Conservation (phyloP, 164 flowering plant species). For the Umbellularia californica region DNA sequence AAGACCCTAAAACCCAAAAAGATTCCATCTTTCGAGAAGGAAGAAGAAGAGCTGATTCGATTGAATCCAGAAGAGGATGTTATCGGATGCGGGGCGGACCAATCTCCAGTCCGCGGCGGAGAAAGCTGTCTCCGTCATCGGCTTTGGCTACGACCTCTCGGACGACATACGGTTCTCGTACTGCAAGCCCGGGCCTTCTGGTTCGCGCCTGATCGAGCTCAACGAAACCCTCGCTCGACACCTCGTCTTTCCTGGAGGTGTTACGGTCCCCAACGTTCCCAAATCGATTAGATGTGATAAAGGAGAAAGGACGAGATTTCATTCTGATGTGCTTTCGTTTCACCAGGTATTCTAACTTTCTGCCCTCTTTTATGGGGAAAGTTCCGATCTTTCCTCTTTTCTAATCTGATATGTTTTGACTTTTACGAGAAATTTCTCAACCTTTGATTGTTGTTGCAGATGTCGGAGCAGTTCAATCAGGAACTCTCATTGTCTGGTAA, state of each 20-base stretch:
- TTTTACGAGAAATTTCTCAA: not conserved
- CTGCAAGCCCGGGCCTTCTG: constrained; percentile 54
- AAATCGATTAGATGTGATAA: constrained; percentile 66
- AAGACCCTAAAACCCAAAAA: not conserved
- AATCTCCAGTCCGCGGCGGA: constrained; percentile 63
- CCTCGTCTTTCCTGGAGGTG: constrained; percentile 57
- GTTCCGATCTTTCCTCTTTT: too few relatives aligned
- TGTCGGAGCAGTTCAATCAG: constrained; percentile 84
- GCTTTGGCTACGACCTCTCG: constrained; percentile 65
- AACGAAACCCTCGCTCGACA: constrained; percentile 33
- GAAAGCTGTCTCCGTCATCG: constrained; percentile 69
- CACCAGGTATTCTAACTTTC: constrained; percentile 49
- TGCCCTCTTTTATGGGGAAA: not conserved
- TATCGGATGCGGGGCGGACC: not conserved
- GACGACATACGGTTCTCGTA: constrained; percentile 48
- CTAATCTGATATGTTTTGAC: too few relatives aligned
- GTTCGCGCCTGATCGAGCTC: constrained; percentile 55
- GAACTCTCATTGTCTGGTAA: constrained; percentile 64
- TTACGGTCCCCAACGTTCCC: constrained; percentile 53
- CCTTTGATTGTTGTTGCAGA: constrained; percentile 34
- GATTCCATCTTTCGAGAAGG: not conserved
- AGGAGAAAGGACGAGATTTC: constrained; percentile 80
- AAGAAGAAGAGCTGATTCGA: not conserved
- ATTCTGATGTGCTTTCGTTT: constrained; percentile 78
- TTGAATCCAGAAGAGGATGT: not conserved